Conservation (phyloP, 1,284 basidiomycete genomes). For the Cutaneotrichosporon spelunceum region DNA sequence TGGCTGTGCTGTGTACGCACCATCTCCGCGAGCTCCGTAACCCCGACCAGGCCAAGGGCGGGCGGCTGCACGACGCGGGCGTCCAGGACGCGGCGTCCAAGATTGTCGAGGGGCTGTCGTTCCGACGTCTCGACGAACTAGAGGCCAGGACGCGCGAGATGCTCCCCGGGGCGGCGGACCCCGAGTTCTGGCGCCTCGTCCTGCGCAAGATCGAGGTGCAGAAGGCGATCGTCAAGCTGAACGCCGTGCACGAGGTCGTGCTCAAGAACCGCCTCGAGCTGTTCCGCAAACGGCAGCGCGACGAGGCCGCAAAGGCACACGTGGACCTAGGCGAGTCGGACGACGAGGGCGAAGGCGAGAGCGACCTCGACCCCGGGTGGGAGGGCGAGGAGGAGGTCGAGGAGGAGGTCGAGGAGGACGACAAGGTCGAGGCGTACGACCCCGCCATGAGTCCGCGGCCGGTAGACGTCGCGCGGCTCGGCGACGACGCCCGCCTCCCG, state of each 20-base stretch:
- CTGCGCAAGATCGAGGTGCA: constrained; percentile 91
- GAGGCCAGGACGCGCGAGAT: constrained; percentile 86
- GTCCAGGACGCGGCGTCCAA: constrained; percentile 41
- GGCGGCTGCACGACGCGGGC: constrained; percentile 38
- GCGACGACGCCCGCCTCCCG: constrained; percentile 74
- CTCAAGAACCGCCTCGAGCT: constrained; percentile 93
- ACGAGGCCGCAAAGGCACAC: constrained; percentile 88
- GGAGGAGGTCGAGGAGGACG: constrained; percentile 46
- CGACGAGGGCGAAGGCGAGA: constrained; percentile 54
- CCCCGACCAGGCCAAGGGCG: constrained; percentile 47
- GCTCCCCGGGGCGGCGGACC: constrained; percentile 86
- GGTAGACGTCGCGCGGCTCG: constrained; percentile 66
- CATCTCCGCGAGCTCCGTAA: constrained; percentile 72
- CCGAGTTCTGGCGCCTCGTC: constrained; percentile 95
- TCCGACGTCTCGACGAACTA: constrained; percentile 75
- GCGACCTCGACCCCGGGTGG: constrained; percentile 51
- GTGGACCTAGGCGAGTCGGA: constrained; percentile 64
- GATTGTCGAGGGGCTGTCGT: constrained; percentile 55
- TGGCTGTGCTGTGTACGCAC: constrained; percentile 95
- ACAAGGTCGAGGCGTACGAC: constrained; percentile 66
- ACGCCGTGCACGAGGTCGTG: constrained; percentile 89
- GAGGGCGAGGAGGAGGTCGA: constrained; percentile 57
- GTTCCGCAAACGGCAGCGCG: constrained; percentile 87
- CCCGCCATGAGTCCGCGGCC: constrained; percentile 75
- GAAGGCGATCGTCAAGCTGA: constrained; percentile 96